Evolutionary conservation across 805 yeast species (phyloP).

Genomic region (Candida multigemmis): DNA sequence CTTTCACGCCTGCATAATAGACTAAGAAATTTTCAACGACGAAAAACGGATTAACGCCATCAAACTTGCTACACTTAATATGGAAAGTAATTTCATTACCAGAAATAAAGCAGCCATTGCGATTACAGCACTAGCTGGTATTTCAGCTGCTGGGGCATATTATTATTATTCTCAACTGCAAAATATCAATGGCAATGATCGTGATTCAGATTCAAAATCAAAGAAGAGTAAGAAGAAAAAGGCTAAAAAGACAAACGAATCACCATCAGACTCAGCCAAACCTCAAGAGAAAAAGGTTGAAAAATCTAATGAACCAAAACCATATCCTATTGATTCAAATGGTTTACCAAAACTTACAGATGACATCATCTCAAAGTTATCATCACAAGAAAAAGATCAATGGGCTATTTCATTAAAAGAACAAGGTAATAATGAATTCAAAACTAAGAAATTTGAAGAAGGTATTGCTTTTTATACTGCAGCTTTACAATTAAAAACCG

Average conservation of each 20-base stretch:
- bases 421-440: slow-evolving; percentile 79
- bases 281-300: slow-evolving; percentile 6
- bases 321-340: slow-evolving; percentile 43
- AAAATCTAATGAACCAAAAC: slow-evolving; percentile 6
- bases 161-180: slow-evolving; percentile 32
- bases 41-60: too few species aligned
- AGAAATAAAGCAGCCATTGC: slow-evolving; percentile 56
- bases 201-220: slow-evolving; percentile 20
- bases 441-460: slow-evolving; percentile 54
- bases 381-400: slow-evolving; percentile 45
- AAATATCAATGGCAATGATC: slow-evolving; percentile 1
- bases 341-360: slow-evolving; percentile 54
- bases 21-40: too few species aligned
- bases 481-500: slow-evolving; percentile 68
- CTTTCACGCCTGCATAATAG: too few species aligned
- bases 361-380: slow-evolving; percentile 34
- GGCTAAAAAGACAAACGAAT: slow-evolving; percentile 16
- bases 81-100: slow-evolving; percentile 29
- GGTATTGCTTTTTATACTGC: slow-evolving; percentile 75
- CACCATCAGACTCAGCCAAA: slow-evolving; percentile 15
- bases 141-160: slow-evolving; percentile 57
- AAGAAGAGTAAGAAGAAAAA: slow-evolving; percentile 40
- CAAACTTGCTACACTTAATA: too few species aligned
- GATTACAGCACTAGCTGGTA: slow-evolving; percentile 54
- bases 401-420: slow-evolving; percentile 76